Base-by-base conservation (phyloP, 495 filamentous ascomycete genomes). In the Penicillium robsamsonii region DNA sequence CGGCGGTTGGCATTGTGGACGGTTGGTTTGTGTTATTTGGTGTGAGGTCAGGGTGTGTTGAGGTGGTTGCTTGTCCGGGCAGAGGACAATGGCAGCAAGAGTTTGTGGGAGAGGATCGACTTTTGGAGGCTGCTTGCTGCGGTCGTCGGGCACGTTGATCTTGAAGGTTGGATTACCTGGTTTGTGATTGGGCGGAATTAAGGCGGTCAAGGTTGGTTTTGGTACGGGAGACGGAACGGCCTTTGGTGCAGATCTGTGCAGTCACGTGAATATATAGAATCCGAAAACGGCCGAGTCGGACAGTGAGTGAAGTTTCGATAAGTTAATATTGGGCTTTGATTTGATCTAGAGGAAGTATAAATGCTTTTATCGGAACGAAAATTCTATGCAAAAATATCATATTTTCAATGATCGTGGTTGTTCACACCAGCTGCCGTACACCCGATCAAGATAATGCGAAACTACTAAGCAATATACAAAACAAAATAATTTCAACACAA, bases 1-100 rank as follows among this genome's bases (percentile, higher is more conserved):
- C 93, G 69, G 95, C 90, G 44, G 91, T 96, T 33, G 94, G 94
- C 84, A 90, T 89, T 69, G 59, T 76, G 69, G 42, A 44, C 46
- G 20, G 24, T 57, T 49, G 18, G 29, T 13, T 55, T 63, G 17
- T 18, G 15, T 20, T n/a, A 35, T 48, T 41, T 38, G 24, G 30
- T 42, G 25, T 8, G 6, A 18, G 44, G 29, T 24, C 29, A 38
- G 41, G 22, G 24, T 27, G 10, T 22, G 51, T 25, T 17, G 7
- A 22, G 37, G 47, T n/a, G 11, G 9, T 31, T 54, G 6, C 22
- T 31, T 54, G 29, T 31, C 29, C 30, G 22, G 9, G 33, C 10
- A 15, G 29, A 8, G 43, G 52, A 17, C 52, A 46, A 38, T 46
- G 31, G 22, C 52, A 40, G 52, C 52, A 52, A 40, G 41, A 41